These are phyloP conservation scores for Globisporangium paroecandrum DNA, from an alignment of 352 stramenopile genomes.

Conservation along the genomic window DNA sequence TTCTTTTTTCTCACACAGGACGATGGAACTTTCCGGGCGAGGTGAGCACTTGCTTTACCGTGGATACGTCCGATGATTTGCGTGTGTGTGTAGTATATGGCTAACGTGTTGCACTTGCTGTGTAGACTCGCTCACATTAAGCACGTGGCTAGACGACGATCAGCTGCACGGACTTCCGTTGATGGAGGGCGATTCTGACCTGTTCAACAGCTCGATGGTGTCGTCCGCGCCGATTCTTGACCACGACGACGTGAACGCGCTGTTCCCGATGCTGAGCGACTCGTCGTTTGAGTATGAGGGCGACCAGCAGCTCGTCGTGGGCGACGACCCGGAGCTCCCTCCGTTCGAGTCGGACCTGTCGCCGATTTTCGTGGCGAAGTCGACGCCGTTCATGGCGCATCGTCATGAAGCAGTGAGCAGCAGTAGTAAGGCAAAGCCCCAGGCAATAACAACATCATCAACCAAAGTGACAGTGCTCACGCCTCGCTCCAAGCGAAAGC, in stretches of 20 bases:
- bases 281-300: constrained; percentile 35
- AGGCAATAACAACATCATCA: not conserved
- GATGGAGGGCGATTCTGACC: constrained; percentile 23
- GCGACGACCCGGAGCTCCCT: constrained; percentile 23
- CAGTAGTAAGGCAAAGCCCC: constrained; percentile 11
- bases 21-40: constrained; percentile 16
- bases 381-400: constrained; percentile 9
- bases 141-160: constrained; percentile 50
- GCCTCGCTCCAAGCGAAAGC: constrained; percentile 6
- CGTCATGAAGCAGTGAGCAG: not conserved
- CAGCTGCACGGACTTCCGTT: constrained; percentile 34
- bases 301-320: constrained; percentile 28
- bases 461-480: not conserved
- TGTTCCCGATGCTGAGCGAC: constrained; percentile 31
- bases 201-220: constrained; percentile 25
- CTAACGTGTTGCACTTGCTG: not conserved
- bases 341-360: constrained; percentile 45
- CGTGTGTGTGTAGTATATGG: constrained; percentile 20
- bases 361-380: constrained; percentile 46
- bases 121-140: constrained; percentile 29
- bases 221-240: constrained; percentile 23
- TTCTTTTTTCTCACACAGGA: not conserved
- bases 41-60: not conserved
- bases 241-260: constrained; percentile 19
- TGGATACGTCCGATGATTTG: not conserved